Evolutionary conservation across 805 yeast genomes (phyloP), one percentile per base, ranked within the genome.

Genomic region (Ogataea wickerhamii): DNA sequence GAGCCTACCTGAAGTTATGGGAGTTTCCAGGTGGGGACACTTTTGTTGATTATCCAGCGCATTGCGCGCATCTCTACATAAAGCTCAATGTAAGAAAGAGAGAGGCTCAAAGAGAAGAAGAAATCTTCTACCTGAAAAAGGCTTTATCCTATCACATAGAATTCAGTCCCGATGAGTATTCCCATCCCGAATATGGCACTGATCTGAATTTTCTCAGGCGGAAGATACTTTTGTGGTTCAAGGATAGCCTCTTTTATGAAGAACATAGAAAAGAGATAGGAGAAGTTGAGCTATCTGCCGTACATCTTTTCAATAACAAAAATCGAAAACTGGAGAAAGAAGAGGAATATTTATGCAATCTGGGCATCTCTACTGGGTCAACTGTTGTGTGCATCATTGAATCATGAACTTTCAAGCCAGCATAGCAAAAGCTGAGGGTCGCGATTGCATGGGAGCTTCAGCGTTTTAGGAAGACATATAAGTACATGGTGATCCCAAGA

Each of bases 131-230:
- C 22, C 18, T 29, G 10, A 18, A 29, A 4, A 58, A 53, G 18
- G 72, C 76, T 2, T 45, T 82, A 22, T 66, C 65, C 18, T 85
- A 80, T 55, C 84, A 83, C 56, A 70, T 83, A 48, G 94, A 85
- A 55, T 86, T 86, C 59, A 76, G 85, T 21, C 93, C 94, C 0
- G 89, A 82, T 49, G 95, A 86, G 51, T 85, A 77, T 54, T 78
- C 76, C 43, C 75, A 84, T 40, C 82, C 80, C 4, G 89, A 77
- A 42, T 71, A 68, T 35, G 95, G 95, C 1, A 77, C 89, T 7
- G 74, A 80, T 14, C 68, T 89, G 23, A 71, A 67, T 13, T 77
- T 80, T 45, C 67, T 87, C 38, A 71, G 87, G 44, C 48, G 58
- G 2, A 82, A 78, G 53, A 61, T 80, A 3, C 70, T 79, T 24